Percentiles rank a stretch among this genome's conserved stretches.
These are phyloP conservation scores for Cyclospora cayetanensis DNA, from an alignment of 169 alveolate species.

Conservation along the genomic window DNA sequence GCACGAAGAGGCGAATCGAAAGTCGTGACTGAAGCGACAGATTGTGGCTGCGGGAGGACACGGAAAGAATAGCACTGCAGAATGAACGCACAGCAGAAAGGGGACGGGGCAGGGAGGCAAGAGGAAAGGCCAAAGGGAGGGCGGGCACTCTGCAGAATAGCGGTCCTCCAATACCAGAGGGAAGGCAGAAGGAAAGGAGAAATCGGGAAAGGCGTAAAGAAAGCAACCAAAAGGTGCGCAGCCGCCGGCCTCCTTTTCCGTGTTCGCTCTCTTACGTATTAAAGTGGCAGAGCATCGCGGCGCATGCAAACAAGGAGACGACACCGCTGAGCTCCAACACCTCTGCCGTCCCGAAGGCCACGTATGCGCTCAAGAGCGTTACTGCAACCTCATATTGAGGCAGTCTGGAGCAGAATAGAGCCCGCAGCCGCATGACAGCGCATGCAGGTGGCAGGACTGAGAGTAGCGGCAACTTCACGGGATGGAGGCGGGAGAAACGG, in stretches of 20 bases:
- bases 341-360: constrained; percentile 63
- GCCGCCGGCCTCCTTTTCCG: background rate
- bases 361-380: constrained; percentile 26
- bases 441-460: no score
- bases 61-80: no score
- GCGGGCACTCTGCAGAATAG: background rate
- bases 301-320: constrained; percentile 61
- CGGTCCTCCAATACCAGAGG: background rate
- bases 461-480: no score
- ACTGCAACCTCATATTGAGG: constrained; percentile 52
- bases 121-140: background rate
- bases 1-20: background rate
- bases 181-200: background rate
- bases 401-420: background rate
- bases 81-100: background rate
- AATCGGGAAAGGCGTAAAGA: background rate
- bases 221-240: background rate
- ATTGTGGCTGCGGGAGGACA: no score
- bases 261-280: constrained; percentile 1
- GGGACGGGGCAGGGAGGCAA: background rate
- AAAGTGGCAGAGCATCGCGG: constrained; percentile 51
- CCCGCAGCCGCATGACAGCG: no score
- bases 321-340: constrained; percentile 49
- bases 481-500: no score
- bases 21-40: background rate